A percentile compares a stretch with the other conserved stretches of the same genome.
Conservation (phyloP, 106 monocot species). For the Dendrobium officinale region DNA sequence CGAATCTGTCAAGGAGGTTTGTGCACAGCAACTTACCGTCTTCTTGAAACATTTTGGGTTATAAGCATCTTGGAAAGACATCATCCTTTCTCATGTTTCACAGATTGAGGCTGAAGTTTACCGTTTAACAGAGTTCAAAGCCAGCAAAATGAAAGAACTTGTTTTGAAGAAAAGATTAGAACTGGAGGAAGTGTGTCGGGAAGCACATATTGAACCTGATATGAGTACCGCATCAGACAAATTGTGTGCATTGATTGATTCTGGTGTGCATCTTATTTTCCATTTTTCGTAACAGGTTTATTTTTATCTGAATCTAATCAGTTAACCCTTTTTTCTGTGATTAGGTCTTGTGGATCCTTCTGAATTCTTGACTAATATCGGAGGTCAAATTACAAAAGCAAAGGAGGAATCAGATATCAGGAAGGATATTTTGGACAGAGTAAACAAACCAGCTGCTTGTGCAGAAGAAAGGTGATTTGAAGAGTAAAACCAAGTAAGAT, state of each 20-base stretch:
- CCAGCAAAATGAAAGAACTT: constrained; percentile 88
- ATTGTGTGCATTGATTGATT: constrained; percentile 66
- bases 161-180: constrained; percentile 71
- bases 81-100: constrained; percentile 5
- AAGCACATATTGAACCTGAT: constrained; percentile 79
- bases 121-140: constrained; percentile 66
- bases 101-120: constrained; percentile 78
- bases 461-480: constrained; percentile 90
- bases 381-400: constrained; percentile 52
- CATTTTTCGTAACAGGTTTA: neutral
- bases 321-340: constrained; percentile 10
- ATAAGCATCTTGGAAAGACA: neutral
- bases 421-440: constrained; percentile 64
- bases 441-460: constrained; percentile 57
- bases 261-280: constrained; percentile 35
- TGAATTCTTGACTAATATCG: constrained; percentile 61
- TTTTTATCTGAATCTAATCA: neutral
- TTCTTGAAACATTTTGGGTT: neutral
- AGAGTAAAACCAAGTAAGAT: constrained; percentile 55
- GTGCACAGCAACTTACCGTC: neutral
- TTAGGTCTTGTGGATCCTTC: constrained; percentile 84
- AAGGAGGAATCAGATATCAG: constrained; percentile 43
- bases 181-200: constrained; percentile 74
- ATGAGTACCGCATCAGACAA: constrained; percentile 77
- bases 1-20: constrained; percentile 69